Percentiles rank a stretch among this genome's conserved stretches.
Conservation (phyloP, 2,329 filamentous ascomycete species). For the Colletotrichum filicis region DNA sequence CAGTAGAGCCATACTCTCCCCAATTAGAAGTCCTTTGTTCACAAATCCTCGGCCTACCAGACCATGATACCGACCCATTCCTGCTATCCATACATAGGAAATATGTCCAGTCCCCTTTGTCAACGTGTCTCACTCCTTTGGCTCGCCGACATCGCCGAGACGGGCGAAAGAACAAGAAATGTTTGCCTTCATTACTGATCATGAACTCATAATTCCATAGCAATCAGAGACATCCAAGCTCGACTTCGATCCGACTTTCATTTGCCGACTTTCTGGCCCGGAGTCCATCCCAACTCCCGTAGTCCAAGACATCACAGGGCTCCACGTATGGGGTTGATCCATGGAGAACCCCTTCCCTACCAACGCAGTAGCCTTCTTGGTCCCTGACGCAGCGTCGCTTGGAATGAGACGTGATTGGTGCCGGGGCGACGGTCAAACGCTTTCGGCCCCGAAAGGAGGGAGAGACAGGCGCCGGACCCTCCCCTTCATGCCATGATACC, state of each 20-base stretch:
- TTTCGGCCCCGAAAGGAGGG: constrained; percentile 16
- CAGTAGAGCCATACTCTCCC: too few species aligned
- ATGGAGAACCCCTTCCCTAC: not conserved
- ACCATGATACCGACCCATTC: not conserved
- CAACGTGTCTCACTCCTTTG: not conserved
- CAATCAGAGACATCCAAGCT: not conserved
- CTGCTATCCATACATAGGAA: not conserved
- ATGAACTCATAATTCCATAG: not conserved
- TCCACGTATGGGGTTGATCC: too few species aligned
- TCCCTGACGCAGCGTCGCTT: not conserved
- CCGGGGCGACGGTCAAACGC: not conserved
- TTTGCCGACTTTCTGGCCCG: constrained; percentile 26
- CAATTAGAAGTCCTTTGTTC: not conserved
- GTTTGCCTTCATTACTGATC: not conserved
- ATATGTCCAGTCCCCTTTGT: not conserved
- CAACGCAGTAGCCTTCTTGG: not conserved
- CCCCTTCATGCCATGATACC: not conserved
- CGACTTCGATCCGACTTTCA: constrained; percentile 11
- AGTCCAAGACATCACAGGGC: constrained; percentile 11
- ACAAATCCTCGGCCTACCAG: not conserved
- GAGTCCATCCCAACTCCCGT: not conserved
- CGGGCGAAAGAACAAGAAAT: not conserved
- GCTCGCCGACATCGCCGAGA: not conserved
- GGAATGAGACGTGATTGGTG: not conserved
- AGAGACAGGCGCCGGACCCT: not conserved